These are phyloP conservation scores for Venturia oleaginea DNA, from an alignment of 2,329 filamentous ascomycete species.

Conservation along the genomic window DNA sequence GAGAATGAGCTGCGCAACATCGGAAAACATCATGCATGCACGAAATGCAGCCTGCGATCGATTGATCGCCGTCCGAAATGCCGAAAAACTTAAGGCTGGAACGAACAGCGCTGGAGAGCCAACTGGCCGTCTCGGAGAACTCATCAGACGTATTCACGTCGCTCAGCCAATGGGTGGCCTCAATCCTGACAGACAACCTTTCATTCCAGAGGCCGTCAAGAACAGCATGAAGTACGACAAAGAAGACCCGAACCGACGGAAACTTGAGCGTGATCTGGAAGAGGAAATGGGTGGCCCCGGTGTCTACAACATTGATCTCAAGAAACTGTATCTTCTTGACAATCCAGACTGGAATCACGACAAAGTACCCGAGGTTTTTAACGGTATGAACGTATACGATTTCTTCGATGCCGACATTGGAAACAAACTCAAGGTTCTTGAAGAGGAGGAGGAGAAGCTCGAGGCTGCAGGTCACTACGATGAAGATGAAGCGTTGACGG, in stretches of 20 bases:
- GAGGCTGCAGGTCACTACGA: constrained; percentile 92
- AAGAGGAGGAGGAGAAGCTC: constrained; percentile 90
- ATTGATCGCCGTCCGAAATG: constrained; percentile 83
- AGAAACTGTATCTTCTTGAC: constrained; percentile 76
- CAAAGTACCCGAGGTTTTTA: constrained; percentile 84
- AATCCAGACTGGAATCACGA: constrained; percentile 94
- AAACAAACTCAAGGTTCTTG: constrained; percentile 77
- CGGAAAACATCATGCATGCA: constrained; percentile 86
- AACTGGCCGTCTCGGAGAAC: constrained; percentile 75
- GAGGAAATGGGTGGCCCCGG: constrained; percentile 89
- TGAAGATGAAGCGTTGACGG: constrained; percentile 64
- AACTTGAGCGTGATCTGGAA: constrained; percentile 77
- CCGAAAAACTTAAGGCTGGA: constrained; percentile 86
- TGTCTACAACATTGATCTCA: constrained; percentile 90
- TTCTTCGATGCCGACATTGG: constrained; percentile 97
- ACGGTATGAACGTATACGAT: constrained; percentile 96
- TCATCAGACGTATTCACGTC: constrained; percentile 91
- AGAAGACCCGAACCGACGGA: constrained; percentile 72
- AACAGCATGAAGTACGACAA: constrained; percentile 82
- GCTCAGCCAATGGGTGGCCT: constrained; percentile 82
- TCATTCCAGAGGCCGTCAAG: constrained; percentile 79
- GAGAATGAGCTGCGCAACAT: constrained; percentile 88
- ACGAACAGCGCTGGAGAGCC: constrained; percentile 65
- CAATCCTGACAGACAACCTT: constrained; percentile 57
- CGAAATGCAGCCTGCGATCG: constrained; percentile 93